Base-by-base conservation (phyloP, 768 basidiomycete species). In the Gymnopilus dilepis region DNA sequence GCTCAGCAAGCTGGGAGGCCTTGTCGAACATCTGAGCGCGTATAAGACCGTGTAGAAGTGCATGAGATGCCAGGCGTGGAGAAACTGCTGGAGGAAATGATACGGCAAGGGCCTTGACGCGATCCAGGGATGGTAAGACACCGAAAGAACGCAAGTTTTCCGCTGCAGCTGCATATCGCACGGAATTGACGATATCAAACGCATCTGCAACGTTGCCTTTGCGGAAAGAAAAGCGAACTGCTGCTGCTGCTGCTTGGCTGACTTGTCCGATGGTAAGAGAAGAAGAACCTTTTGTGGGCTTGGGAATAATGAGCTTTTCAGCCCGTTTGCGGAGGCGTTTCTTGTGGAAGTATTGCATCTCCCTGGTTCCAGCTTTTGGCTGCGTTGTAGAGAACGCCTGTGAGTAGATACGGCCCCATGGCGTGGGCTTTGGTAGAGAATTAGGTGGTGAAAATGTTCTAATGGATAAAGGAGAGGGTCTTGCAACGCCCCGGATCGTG, bases 41-140 rank as follows among this genome's bases (percentile, higher is more conserved):
- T 21, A 92, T 68, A 38, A 91, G 78, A 30, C 82, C 80, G 52
- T 94, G 91, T 9, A 93, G 64, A 40, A 93, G 77, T 26, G 80
- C 76, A 65, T 93, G 91, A 0, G 85, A 82, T 17, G 87, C 74
- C 3, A 92, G 76, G 21, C 84, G 85, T 2, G 85, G 82, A 24
- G 90, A 83, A 9, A 90, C 74, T 0, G 79, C 72, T 34, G 72
- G 74, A 50, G 79, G 78, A 62, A 89, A 86, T 15, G 80, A 72
- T 55, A 86, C 76, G 0, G 76, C 72, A n/a, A 69, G 61, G 24
- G 78, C 77, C 19, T 76, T 67, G 61, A 79, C 84, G 15, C 72
- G 65, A 48, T 72, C 63, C 9, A 72, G 56, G 26, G 69, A 73
- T 21, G 63, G 26, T 24, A 72, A 61, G 15, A 63, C 61, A 2